A percentile compares a stretch with the other conserved stretches of the same genome.
phyloP scores from a whole-genome alignment of 2,329 filamentous ascomycete species.

The Cucurbitaria berberidis region DNA sequence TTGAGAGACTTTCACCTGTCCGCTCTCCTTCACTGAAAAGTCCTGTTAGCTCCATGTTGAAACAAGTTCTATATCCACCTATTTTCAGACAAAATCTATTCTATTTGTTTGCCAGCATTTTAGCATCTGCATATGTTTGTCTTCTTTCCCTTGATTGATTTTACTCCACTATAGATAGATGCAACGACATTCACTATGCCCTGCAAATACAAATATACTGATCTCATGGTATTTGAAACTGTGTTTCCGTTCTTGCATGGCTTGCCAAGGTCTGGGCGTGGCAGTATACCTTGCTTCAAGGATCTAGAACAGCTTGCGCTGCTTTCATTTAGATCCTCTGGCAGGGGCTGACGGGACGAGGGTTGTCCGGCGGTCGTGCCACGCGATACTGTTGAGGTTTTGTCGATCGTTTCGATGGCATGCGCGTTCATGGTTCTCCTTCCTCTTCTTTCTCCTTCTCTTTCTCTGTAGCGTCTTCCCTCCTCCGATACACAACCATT shows the following conservation, averaged over 20 bases:
- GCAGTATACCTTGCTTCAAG: not conserved
- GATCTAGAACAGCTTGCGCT: not conserved
- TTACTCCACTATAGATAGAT: too few relatives aligned
- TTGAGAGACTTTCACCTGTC: not conserved
- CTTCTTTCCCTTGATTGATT: too few relatives aligned
- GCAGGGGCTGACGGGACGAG: too few relatives aligned
- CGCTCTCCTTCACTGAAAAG: not conserved
- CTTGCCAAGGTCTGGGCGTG: not conserved
- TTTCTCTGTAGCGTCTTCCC: not conserved
- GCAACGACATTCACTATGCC: too few relatives aligned
- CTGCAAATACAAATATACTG: too few relatives aligned
- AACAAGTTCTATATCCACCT: not conserved
- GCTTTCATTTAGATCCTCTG: not conserved
- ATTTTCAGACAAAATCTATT: not conserved
- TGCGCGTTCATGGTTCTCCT: not conserved
- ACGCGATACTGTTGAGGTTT: not conserved
- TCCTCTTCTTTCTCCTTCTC: not conserved
- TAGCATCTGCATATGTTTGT: too few relatives aligned
- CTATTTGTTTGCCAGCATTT: not conserved
- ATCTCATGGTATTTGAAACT: not conserved
- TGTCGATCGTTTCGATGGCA: not conserved
- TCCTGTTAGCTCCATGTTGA: not conserved
- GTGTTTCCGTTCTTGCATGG: not conserved
- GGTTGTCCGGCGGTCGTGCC: too few relatives aligned
- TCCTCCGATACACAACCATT: constrained; percentile 38